These are phyloP conservation scores for Ceratocystis cubensis DNA, from an alignment of 2,329 filamentous ascomycete species.

Conservation along the genomic window DNA sequence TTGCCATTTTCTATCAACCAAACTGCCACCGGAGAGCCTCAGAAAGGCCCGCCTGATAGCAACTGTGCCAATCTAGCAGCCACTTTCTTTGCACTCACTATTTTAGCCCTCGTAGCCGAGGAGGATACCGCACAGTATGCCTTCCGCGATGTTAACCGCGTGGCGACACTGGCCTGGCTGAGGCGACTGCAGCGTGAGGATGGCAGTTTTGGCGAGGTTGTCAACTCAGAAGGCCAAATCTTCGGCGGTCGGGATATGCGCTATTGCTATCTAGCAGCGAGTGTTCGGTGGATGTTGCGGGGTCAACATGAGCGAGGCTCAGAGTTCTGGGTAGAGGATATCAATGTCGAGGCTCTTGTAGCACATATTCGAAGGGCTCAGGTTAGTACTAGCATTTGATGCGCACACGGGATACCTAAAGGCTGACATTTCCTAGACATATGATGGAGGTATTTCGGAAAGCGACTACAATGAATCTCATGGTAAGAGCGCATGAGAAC, in stretches of 20 bases:
- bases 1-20: constrained; percentile 27
- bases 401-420: not conserved
- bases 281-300: constrained; percentile 68
- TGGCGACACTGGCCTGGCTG: constrained; percentile 61
- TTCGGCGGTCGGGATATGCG: constrained; percentile 73
- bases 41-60: constrained; percentile 9
- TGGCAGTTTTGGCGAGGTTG: constrained; percentile 81
- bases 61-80: constrained; percentile 59
- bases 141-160: constrained; percentile 53
- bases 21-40: constrained; percentile 15
- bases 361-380: constrained; percentile 56
- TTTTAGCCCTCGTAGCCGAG: constrained; percentile 46
- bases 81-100: constrained; percentile 75
- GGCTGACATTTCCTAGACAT: constrained; percentile 41
- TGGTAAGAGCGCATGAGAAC: constrained; percentile 36
- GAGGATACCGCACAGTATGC: constrained; percentile 32
- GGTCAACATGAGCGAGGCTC: constrained; percentile 43
- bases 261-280: constrained; percentile 74
- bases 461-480: constrained; percentile 71
- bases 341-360: constrained; percentile 59
- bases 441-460: constrained; percentile 75
- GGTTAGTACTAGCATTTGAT: constrained; percentile 27
- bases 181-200: constrained; percentile 62
- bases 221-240: constrained; percentile 46
- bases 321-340: constrained; percentile 50